Conservation (phyloP, 805 yeast species). For the Suhomyces vadensis region DNA sequence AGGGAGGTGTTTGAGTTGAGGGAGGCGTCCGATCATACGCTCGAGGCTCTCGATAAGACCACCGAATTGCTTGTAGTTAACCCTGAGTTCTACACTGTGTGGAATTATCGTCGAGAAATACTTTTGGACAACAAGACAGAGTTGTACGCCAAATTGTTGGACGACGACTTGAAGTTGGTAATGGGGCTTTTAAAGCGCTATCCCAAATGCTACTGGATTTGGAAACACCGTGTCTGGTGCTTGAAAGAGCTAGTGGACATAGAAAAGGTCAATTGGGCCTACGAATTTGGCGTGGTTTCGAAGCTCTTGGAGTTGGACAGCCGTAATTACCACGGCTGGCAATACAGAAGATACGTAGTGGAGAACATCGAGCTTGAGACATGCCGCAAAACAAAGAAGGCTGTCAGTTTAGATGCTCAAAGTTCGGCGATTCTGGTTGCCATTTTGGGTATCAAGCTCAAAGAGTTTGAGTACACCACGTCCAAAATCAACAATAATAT, state of each 20-base stretch:
- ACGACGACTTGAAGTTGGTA: slow-evolving; percentile 62
- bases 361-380: slow-evolving; percentile 31
- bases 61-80: slow-evolving; percentile 60
- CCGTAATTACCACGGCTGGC: slow-evolving; percentile 96
- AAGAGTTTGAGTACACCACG: slow-evolving; percentile 78
- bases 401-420: too few relatives aligned
- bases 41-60: slow-evolving; percentile 51
- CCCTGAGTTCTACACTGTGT: slow-evolving; percentile 85
- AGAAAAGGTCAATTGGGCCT: slow-evolving; percentile 60
- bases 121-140: slow-evolving; percentile 26
- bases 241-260: slow-evolving; percentile 47
- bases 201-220: slow-evolving; percentile 96
- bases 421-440: too few relatives aligned
- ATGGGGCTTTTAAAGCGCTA: slow-evolving; percentile 56
- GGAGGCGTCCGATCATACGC: slow-evolving; percentile 15
- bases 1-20: slow-evolving; percentile 40
- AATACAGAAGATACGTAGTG: slow-evolving; percentile 77
- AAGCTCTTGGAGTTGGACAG: slow-evolving; percentile 70
- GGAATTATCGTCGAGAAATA: slow-evolving; percentile 87
- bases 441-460: slow-evolving; percentile 29
- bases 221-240: slow-evolving; percentile 92
- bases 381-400: neutral
- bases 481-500: slow-evolving; percentile 76
- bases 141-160: slow-evolving; percentile 35
- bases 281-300: slow-evolving; percentile 68